Base-by-base conservation (phyloP, 2,329 filamentous ascomycete genomes). In the Neofusicoccum ribis region DNA sequence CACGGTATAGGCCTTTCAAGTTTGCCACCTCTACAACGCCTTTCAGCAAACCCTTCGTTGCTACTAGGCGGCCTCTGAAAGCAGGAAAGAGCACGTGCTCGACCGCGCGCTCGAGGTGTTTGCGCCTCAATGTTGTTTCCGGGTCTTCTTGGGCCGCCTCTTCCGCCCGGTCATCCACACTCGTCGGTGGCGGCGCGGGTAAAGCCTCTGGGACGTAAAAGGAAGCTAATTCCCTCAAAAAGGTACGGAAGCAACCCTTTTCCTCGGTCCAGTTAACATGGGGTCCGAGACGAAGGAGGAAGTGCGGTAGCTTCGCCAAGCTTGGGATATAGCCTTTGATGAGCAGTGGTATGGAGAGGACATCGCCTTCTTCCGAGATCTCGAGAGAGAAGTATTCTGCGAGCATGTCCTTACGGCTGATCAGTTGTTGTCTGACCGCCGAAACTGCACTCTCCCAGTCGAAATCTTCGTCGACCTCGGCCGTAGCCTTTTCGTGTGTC, bases 131-230 rank as follows among this genome's bases (percentile, higher is more conserved):
- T 9, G 71, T 72, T 44, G 85, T 77, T 44, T 80, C 78, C 11
- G 77, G 73, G 34, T 81, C 80, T 64, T 75, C 76, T 17, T 72
- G 71, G 4, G 59, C 47, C 6, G 61, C 63, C 12, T 67, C 72
- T 7, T 61, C 67, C 34, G 73, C 72, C 0, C 70, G 69, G 50
- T 71, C 72, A 2, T 63, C 69, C 23, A 56, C 49, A 8, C 61
- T 58, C 39, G 82, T 81, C 65, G 70, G 31, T 43, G 41, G 60
- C 47, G 76, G 71, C 1, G 85, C 76, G 0, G 93, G 92, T 27
- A 98, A 76, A 72, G 90, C 86, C 75, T 98, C 95, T 0, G 95
- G 95, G 0, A 92, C 91, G 74, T 98, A 97, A 73, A 96, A 97
- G 0, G 87, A 87, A 0, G 95, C 94, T 12, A 99, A 81, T 78